Base-by-base conservation (phyloP, 345 rosid genomes). In the Ceriops tagal region DNA sequence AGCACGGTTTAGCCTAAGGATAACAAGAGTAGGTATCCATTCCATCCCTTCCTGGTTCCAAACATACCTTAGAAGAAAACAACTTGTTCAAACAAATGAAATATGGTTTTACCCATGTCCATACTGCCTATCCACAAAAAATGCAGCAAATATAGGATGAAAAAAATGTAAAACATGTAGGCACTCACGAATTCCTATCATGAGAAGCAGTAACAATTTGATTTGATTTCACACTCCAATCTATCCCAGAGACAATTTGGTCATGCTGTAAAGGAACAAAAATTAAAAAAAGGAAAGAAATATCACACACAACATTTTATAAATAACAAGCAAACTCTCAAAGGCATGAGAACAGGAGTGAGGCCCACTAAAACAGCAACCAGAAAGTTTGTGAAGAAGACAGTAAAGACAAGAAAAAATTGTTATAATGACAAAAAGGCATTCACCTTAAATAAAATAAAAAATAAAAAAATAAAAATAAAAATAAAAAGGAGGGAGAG, bases 11-110 rank as follows among this genome's bases (percentile, higher is more conserved):
- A 92, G 89, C 84, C 99, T 83, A 66, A 95, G 99, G 73, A 95
- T 92, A 72, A 95, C 99, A 69, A 95, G 92, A 66, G 96, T 95
- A 22, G 99, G 93, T 35, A 90, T 85, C 99, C 99, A 92, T 71
- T 87, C 98, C 19, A 83, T 59, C 39, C 97, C 98, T 86, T 92
- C 98, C 21, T 76, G 78, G 81, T 81, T 95, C 98, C 99, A 95
- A 15, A 95, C 97, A 47, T 92, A 92, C 78, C 99, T 95, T 82
- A 60, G 67, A 61, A 60, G 57, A 26, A 39, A 77, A 72, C 31
- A n/a, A 66, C 13, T 15, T 30, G 55, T 62, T 43, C 58, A 79
- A 74, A 57, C 37, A 32, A 13, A 61, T 26, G 4, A 39, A 39
- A 39, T 10, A 39, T 39, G 2, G 46, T 39, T 39, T 39, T 39